Conservation (phyloP, 257 asterid species). For the Nicotiana otophora region DNA sequence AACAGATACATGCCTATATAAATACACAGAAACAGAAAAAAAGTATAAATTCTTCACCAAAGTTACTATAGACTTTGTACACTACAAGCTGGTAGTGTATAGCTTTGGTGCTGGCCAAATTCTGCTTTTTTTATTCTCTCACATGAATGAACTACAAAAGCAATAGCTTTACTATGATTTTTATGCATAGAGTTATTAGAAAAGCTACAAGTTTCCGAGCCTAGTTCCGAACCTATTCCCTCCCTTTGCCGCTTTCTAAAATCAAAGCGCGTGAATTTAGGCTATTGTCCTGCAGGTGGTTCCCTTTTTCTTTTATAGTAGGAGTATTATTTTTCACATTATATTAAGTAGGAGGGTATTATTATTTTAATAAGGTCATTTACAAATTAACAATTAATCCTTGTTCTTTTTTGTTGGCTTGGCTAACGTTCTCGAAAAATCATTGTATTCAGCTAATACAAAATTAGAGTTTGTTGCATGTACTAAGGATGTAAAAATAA, state of each 20-base stretch:
- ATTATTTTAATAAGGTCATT: no score
- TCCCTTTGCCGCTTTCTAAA: neutral
- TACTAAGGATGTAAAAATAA: no score
- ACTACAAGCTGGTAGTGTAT: slow-evolving; percentile 5
- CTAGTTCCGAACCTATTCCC: slow-evolving; percentile 50
- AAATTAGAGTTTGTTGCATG: no score
- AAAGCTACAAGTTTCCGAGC: slow-evolving; percentile 24
- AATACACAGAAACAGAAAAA: neutral
- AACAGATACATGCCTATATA: neutral
- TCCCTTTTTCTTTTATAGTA: no score
- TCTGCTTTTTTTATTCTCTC: neutral
- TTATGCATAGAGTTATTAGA: no score
- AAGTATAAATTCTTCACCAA: neutral
- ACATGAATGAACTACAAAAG: neutral
- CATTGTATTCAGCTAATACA: no score
- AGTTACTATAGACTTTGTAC: neutral
- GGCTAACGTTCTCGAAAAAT: no score
- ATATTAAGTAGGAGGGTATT: no score
- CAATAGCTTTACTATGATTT: neutral
- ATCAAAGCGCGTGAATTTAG: neutral
- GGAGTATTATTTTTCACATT: no score
- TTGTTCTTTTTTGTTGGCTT: no score
- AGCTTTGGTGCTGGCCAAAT: slow-evolving; percentile 11
- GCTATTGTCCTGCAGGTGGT: no score
- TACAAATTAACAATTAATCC: no score